Percentiles rank a stretch among this genome's conserved stretches.
Conservation (phyloP, 2,329 filamentous ascomycete species). For the Grosmannia clavigera region DNA sequence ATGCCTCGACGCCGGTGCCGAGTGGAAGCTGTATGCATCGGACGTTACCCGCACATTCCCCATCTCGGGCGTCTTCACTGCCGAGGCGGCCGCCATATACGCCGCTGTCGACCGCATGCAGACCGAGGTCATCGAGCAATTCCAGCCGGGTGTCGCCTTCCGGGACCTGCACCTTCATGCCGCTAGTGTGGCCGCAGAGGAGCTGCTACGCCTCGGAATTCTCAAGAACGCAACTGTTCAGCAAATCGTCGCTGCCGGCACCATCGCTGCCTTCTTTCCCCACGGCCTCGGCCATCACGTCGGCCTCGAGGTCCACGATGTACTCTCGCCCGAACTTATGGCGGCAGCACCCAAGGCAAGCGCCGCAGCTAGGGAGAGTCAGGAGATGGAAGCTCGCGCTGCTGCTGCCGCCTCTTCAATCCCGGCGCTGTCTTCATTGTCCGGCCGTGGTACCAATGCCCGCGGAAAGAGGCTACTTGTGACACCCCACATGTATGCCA, state of each 20-base stretch:
- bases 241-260: constrained; percentile 39
- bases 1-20: constrained; percentile 77
- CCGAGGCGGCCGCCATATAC: constrained; percentile 62
- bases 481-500: constrained; percentile 21
- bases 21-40: constrained; percentile 75
- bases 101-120: constrained; percentile 74
- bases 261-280: constrained; percentile 51
- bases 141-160: constrained; percentile 59
- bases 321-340: constrained; percentile 29
- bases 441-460: constrained; percentile 1
- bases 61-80: constrained; percentile 53
- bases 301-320: constrained; percentile 53
- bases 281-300: constrained; percentile 55
- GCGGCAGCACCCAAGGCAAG: background rate
- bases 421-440: constrained; percentile 9
- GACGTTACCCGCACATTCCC: constrained; percentile 88
- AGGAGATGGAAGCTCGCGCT: background rate
- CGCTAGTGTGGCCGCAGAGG: constrained; percentile 57
- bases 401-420: background rate
- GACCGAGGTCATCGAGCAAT: constrained; percentile 52
- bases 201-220: constrained; percentile 60
- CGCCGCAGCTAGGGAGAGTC: background rate
- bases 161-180: constrained; percentile 62
- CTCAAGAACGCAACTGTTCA: constrained; percentile 48
- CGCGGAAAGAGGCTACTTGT: constrained; percentile 30